Percentiles rank a stretch among this genome's conserved stretches.
These are phyloP conservation scores for Ustilago sp. DNA, from an alignment of 1,284 basidiomycete genomes.

Conservation along the genomic window DNA sequence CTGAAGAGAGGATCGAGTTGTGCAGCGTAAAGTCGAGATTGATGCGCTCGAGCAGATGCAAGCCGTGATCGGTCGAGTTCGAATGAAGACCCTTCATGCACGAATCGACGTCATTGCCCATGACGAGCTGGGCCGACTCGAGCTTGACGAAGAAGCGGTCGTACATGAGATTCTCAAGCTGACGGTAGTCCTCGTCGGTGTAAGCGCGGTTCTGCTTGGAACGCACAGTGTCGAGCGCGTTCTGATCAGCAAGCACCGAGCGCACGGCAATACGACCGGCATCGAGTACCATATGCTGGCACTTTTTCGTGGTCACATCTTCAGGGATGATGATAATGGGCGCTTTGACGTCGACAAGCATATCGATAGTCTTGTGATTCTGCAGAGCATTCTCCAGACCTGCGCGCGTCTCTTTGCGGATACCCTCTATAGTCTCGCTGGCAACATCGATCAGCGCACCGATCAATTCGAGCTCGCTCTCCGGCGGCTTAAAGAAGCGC, in stretches of 20 bases:
- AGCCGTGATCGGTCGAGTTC: slow-evolving; percentile 74
- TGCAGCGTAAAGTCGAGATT: slow-evolving; percentile 91
- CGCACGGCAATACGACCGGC: slow-evolving; percentile 96
- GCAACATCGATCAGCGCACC: slow-evolving; percentile 80
- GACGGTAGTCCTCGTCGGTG: slow-evolving; percentile 86
- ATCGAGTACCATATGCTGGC: slow-evolving; percentile 91
- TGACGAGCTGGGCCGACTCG: slow-evolving; percentile 88
- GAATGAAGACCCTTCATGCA: slow-evolving; percentile 75
- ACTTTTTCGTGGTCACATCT: slow-evolving; percentile 78
- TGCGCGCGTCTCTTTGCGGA: slow-evolving; percentile 93
- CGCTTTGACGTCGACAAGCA: slow-evolving; percentile 95
- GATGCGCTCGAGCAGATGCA: slow-evolving; percentile 88
- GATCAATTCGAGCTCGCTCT: slow-evolving; percentile 94
- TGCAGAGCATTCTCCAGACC: slow-evolving; percentile 93
- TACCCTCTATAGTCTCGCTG: slow-evolving; percentile 91
- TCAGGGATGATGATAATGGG: slow-evolving; percentile 98
- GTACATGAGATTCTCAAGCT: slow-evolving; percentile 95
- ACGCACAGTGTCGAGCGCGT: slow-evolving; percentile 82
- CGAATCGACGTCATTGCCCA: slow-evolving; percentile 85
- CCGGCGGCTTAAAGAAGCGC: slow-evolving; percentile 93
- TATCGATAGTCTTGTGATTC: slow-evolving; percentile 93
- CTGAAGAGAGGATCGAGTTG: slow-evolving; percentile 91
- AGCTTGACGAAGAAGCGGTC: slow-evolving; percentile 89
- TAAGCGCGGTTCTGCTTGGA: slow-evolving; percentile 88
- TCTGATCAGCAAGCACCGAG: slow-evolving; percentile 88